These are phyloP conservation scores for Hypoxylon sp. DNA, from an alignment of 2,329 filamentous ascomycete species.

Conservation along the genomic window DNA sequence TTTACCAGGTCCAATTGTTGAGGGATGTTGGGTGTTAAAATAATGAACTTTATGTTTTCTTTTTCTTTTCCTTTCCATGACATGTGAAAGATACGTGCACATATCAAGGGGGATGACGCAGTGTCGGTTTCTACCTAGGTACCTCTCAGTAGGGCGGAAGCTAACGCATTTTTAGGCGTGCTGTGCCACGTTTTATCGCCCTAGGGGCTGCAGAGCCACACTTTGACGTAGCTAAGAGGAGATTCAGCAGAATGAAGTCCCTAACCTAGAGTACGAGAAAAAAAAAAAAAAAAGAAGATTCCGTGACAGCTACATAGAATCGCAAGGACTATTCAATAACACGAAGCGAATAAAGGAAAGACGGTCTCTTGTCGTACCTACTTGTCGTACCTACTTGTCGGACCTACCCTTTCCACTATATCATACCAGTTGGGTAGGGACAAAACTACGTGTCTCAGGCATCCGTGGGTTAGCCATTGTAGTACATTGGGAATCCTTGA, in stretches of 20 bases:
- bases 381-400: too few relatives aligned
- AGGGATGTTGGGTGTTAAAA: neutral
- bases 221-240: conserved; percentile 40
- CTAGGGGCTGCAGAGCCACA: conserved; percentile 35
- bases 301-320: neutral
- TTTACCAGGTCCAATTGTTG: neutral
- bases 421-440: neutral
- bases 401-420: neutral
- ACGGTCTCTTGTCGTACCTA: too few relatives aligned
- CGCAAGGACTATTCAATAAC: neutral
- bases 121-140: neutral
- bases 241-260: conserved; percentile 9
- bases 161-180: neutral
- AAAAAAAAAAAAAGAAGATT: conserved; percentile 21
- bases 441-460: conserved; percentile 16
- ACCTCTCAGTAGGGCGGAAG: neutral
- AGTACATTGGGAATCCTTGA: neutral
- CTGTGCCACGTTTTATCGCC: conserved; percentile 24
- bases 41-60: neutral
- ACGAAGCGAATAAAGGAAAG: conserved; percentile 8
- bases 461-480: neutral
- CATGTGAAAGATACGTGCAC: conserved; percentile 24
- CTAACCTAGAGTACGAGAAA: conserved; percentile 16
- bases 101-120: conserved; percentile 32
- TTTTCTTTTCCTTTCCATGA: neutral